Conservation (phyloP, 768 basidiomycete species). For the Lentinula sp. region DNA sequence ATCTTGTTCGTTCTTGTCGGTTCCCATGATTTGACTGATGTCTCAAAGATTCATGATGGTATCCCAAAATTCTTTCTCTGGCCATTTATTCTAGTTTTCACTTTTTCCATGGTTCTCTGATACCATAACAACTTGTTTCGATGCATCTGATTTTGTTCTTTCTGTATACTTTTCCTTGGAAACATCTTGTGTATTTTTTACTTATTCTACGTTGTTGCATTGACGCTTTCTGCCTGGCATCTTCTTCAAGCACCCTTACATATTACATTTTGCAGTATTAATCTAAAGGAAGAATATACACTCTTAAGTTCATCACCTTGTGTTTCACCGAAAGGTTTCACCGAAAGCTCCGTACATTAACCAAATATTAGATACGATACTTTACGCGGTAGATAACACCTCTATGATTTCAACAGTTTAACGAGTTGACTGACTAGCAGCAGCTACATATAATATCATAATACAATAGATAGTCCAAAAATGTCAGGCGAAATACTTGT, state of each 20-base stretch:
- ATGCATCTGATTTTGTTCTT: constrained; percentile 1
- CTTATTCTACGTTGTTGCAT: background rate
- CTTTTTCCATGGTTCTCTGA: background rate
- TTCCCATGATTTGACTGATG: background rate
- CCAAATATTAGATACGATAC: background rate
- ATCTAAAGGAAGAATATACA: background rate
- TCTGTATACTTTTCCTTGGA: background rate
- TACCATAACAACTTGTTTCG: constrained; percentile 1
- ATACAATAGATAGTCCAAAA: background rate
- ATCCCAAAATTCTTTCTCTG: background rate
- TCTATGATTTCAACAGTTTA: too few species aligned
- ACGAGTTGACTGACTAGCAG: background rate
- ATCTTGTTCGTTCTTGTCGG: constrained; percentile 4
- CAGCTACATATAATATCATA: background rate
- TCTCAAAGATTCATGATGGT: background rate
- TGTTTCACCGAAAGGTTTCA: background rate
- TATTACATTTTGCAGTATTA: background rate
- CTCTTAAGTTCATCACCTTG: background rate
- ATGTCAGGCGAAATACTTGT: background rate
- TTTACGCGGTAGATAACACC: background rate
- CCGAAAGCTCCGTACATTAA: background rate
- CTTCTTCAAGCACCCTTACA: background rate
- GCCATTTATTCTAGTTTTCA: background rate
- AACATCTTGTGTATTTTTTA: background rate
- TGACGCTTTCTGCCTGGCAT: background rate